Evolutionary conservation across 495 filamentous ascomycete species (phyloP).

Genomic region (Xylona heveae): DNA sequence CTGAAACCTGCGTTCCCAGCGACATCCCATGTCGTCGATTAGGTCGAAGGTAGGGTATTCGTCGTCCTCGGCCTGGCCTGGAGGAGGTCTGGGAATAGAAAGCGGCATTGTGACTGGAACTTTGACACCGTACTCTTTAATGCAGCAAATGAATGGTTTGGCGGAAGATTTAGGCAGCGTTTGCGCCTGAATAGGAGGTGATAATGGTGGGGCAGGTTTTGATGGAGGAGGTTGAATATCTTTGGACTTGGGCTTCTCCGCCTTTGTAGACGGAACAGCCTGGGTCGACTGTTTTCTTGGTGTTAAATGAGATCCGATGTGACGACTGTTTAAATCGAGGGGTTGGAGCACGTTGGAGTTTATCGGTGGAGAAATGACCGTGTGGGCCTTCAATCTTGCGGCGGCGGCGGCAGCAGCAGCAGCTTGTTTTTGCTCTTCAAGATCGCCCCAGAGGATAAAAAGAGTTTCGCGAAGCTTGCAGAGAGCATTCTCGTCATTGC

Average conservation of each 20-base stretch:
- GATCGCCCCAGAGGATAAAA: conserved; percentile 67
- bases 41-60: no score
- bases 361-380: conserved; percentile 2
- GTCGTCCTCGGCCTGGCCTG: no score
- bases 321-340: no score
- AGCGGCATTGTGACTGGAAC: no score
- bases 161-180: conserved; percentile 8
- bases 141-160: conserved; percentile 36
- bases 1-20: conserved; percentile 29
- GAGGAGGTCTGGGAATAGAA: no score
- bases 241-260: neutral
- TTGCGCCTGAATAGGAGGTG: neutral
- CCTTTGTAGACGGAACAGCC: no score
- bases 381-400: neutral
- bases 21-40: conserved; percentile 13
- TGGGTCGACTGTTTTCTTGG: no score
- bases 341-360: no score
- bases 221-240: conserved; percentile 6
- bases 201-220: no score
- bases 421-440: conserved; percentile 41
- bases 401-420: neutral
- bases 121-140: conserved; percentile 36
- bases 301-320: no score
- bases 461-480: conserved; percentile 41
- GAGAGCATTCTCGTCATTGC: conserved; percentile 22